Conservation (phyloP, 2,329 filamentous ascomycete genomes). For the Penicillium sp. region DNA sequence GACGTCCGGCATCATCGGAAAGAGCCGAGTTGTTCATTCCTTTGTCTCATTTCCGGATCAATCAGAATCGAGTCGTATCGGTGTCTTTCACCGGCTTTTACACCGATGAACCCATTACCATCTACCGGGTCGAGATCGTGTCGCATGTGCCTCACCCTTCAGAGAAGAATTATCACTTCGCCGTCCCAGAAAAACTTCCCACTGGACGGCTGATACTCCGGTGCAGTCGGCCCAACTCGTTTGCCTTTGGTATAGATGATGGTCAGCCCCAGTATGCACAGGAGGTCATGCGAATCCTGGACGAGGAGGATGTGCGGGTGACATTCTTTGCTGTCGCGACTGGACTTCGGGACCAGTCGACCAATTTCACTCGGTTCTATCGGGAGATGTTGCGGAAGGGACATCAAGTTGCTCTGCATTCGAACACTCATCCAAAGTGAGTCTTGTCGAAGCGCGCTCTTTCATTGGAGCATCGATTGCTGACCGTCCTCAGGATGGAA, state of each 20-base stretch:
- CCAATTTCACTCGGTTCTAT: constrained; percentile 66
- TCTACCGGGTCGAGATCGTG: constrained; percentile 64
- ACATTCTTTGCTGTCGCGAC: constrained; percentile 72
- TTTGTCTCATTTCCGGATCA: constrained; percentile 65
- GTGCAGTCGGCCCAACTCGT: constrained; percentile 68
- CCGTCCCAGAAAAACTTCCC: constrained; percentile 61
- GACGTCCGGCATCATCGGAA: constrained; percentile 29
- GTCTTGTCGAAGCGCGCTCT: constrained; percentile 3
- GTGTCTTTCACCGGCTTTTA: constrained; percentile 68
- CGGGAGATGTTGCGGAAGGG: constrained; percentile 62
- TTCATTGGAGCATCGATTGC: neutral
- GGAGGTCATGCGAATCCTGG: constrained; percentile 62
- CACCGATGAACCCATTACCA: constrained; percentile 50
- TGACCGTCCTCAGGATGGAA: constrained; percentile 34
- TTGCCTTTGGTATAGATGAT: constrained; percentile 73
- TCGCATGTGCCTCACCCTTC: constrained; percentile 49
- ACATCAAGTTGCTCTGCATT: constrained; percentile 70
- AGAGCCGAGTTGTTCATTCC: constrained; percentile 65
- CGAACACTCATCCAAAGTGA: constrained; percentile 66
- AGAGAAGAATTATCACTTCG: constrained; percentile 38
- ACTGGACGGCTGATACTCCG: constrained; percentile 63
- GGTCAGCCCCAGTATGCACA: constrained; percentile 62
- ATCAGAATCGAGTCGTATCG: constrained; percentile 58
- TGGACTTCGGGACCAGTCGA: constrained; percentile 59
- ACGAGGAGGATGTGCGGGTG: constrained; percentile 63